phyloP scores from a whole-genome alignment of 139 green algal genomes.

The Chlorella sp. region DNA sequence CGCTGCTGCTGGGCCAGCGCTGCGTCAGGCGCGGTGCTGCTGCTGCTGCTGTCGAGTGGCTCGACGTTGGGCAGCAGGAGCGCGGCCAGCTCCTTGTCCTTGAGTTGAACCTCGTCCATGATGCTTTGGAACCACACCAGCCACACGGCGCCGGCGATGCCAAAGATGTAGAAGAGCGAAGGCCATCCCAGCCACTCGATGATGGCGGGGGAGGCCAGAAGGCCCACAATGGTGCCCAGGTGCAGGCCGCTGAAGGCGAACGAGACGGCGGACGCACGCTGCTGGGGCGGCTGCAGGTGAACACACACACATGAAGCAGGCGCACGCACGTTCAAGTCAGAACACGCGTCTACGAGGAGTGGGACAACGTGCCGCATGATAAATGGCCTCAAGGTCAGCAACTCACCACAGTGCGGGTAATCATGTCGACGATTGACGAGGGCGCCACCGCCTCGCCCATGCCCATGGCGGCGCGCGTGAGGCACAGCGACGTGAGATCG shows the following conservation, averaged over 20 bases:
- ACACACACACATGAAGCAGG: no score
- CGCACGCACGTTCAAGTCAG: no score
- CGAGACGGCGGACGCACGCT: slow-evolving; percentile 76
- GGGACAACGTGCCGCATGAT: no score
- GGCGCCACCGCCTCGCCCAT: slow-evolving; percentile 91
- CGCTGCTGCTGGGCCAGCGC: neutral
- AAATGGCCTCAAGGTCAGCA: no score
- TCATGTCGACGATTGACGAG: slow-evolving; percentile 82
- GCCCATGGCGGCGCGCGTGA: slow-evolving; percentile 67
- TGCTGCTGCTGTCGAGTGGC: neutral
- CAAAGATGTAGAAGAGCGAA: slow-evolving; percentile 85
- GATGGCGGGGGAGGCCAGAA: slow-evolving; percentile 63
- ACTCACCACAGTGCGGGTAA: slow-evolving; percentile 60
- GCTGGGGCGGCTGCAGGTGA: slow-evolving; percentile 20
- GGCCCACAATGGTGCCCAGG: slow-evolving; percentile 78
- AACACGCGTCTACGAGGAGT: no score
- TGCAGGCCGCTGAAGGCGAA: slow-evolving; percentile 93
- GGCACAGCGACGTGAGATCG: slow-evolving; percentile 11
- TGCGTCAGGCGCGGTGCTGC: neutral
- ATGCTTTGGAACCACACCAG: slow-evolving; percentile 2
- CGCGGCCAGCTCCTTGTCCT: neutral
- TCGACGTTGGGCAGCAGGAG: neutral
- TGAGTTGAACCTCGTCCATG: neutral
- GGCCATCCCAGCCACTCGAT: slow-evolving; percentile 77
- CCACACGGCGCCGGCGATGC: slow-evolving; percentile 17